phyloP scores from a whole-genome alignment of 2,329 filamentous ascomycete genomes.

The Xylariomycetidae sp. region DNA sequence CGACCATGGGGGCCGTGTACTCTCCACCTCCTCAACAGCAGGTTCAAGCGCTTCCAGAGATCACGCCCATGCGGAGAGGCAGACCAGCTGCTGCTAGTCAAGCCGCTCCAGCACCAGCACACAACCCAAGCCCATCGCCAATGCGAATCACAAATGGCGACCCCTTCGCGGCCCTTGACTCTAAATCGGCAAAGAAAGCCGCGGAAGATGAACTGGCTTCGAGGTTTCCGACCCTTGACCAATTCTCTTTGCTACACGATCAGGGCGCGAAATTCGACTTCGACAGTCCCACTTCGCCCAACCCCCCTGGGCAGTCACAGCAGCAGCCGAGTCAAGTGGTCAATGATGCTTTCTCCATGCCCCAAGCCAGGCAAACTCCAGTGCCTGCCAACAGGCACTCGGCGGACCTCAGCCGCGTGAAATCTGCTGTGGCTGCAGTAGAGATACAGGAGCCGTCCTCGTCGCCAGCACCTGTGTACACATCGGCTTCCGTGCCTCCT shows the following conservation, averaged over 20 bases:
- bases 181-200: slow-evolving; percentile 44
- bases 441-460: slow-evolving; percentile 26
- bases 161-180: slow-evolving; percentile 86
- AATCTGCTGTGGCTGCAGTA: slow-evolving; percentile 16
- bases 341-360: slow-evolving; percentile 72
- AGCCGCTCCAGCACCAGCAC: slow-evolving; percentile 24
- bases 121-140: slow-evolving; percentile 56
- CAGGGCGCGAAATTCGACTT: slow-evolving; percentile 81
- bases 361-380: slow-evolving; percentile 22
- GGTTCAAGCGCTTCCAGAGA: slow-evolving; percentile 68
- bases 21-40: slow-evolving; percentile 67
- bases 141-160: slow-evolving; percentile 65
- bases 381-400: slow-evolving; percentile 25
- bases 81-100: slow-evolving; percentile 50
- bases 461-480: slow-evolving; percentile 22
- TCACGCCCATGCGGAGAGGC: slow-evolving; percentile 89
- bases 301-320: slow-evolving; percentile 52
- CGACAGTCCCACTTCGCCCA: slow-evolving; percentile 47
- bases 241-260: slow-evolving; percentile 87
- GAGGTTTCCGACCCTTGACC: slow-evolving; percentile 84
- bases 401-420: slow-evolving; percentile 25
- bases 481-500: slow-evolving; percentile 33
- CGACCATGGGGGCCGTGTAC: slow-evolving; percentile 74
- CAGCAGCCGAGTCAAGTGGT: slow-evolving; percentile 70
- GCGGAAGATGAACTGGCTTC: slow-evolving; percentile 74